Percentiles rank a stretch among this genome's conserved stretches.
Conservation (phyloP, 331 rosid species). For the Pyracantha coccinea region DNA sequence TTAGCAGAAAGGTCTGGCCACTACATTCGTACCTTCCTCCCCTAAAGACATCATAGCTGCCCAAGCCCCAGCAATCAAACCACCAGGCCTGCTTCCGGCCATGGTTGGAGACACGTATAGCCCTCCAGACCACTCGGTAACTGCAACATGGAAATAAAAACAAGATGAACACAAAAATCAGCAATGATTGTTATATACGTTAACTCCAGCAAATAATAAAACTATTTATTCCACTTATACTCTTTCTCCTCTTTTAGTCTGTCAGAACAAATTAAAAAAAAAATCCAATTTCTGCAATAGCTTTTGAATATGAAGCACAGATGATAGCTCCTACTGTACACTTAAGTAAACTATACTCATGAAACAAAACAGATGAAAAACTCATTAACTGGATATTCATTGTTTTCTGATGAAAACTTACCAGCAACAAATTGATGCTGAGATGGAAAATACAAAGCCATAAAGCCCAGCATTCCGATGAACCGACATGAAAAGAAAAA, state of each 20-base stretch:
- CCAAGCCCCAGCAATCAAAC: constrained; percentile 99
- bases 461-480: constrained; percentile 29
- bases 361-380: not conserved
- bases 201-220: constrained; percentile 5
- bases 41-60: constrained; percentile 95
- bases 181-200: not conserved
- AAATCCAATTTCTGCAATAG: not conserved
- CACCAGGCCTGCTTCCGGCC: constrained; percentile 96
- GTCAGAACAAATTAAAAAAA: not conserved
- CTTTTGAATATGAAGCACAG: not conserved
- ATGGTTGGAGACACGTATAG: constrained; percentile 90
- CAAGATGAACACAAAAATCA: not conserved
- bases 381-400: not conserved
- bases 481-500: constrained; percentile 32
- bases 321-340: not conserved
- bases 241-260: not conserved
- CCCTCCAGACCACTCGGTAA: constrained; percentile 98
- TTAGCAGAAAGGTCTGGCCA: constrained; percentile 7
- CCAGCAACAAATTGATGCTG: constrained; percentile 99
- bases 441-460: constrained; percentile 38
- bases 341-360: not conserved
- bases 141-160: constrained; percentile 37
- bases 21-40: constrained; percentile 51
- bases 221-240: not conserved
- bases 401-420: constrained; percentile 30